Conservation (phyloP, 805 yeast genomes). For the Starmerella bombi region DNA sequence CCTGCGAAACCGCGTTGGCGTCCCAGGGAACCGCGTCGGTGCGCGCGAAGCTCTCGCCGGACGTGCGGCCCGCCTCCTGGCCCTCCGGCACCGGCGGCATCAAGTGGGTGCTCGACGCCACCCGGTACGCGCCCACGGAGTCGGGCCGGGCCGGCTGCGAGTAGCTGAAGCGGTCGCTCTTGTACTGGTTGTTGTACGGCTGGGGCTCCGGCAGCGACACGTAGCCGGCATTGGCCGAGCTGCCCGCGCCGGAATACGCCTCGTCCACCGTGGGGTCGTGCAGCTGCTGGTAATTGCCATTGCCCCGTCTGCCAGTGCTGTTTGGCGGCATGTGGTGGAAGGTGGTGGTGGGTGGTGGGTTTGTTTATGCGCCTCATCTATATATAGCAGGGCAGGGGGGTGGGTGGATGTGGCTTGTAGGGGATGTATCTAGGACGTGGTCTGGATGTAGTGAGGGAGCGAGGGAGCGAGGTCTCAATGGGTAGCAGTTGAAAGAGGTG, state of each 20-base stretch:
- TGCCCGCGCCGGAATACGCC: too few relatives aligned
- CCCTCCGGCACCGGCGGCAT: background rate
- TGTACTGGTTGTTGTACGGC: background rate
- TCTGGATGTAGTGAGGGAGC: too few relatives aligned
- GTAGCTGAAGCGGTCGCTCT: background rate
- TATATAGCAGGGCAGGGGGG: too few relatives aligned
- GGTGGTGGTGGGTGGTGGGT: too few relatives aligned
- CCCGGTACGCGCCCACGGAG: background rate
- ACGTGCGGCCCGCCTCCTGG: background rate
- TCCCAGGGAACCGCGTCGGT: constrained; percentile 13
- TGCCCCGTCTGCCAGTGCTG: constrained; percentile 10
- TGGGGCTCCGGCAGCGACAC: background rate
- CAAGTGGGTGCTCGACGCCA: background rate
- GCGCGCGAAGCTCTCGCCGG: background rate
- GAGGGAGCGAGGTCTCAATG: too few relatives aligned
- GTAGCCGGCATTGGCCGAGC: too few relatives aligned
- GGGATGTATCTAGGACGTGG: too few relatives aligned
- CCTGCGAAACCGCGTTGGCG: constrained; percentile 7
- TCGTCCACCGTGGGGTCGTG: background rate
- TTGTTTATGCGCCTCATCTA: too few relatives aligned
- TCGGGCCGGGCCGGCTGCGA: background rate
- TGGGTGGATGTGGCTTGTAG: too few relatives aligned
- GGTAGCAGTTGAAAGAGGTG: too few relatives aligned
- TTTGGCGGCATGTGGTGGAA: constrained; percentile 10
- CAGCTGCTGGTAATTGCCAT: constrained; percentile 6